Percentiles rank a stretch among this genome's conserved stretches.
Evolutionary conservation across 805 yeast species (phyloP).

Genomic region (Saturnispora diversa): DNA sequence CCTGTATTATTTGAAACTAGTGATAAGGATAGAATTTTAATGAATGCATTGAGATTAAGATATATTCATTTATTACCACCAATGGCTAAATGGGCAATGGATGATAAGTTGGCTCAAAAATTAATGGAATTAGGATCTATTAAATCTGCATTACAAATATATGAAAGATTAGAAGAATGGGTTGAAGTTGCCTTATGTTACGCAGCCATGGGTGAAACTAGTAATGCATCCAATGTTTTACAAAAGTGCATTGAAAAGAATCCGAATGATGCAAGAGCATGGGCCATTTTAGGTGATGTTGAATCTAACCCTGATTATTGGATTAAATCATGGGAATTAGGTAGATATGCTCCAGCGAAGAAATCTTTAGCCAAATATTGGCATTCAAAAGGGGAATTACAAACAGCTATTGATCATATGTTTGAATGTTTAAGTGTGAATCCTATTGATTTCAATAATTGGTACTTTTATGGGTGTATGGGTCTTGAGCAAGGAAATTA

Average conservation of each 20-base stretch:
- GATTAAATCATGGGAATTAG: conserved; percentile 82
- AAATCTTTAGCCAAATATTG: conserved; percentile 69
- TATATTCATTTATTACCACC: conserved; percentile 70
- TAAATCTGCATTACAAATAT: conserved; percentile 82
- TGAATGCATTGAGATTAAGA: conserved; percentile 47
- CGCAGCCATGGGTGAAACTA: conserved; percentile 73
- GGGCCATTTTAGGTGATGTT: conserved; percentile 80
- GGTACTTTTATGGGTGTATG: conserved; percentile 90
- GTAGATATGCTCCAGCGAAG: conserved; percentile 78
- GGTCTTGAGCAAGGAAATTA: conserved; percentile 68
- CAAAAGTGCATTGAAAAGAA: conserved; percentile 41
- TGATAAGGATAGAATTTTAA: conserved; percentile 19
- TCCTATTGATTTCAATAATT: conserved; percentile 69
- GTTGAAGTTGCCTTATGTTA: conserved; percentile 86
- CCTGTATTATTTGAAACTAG: conserved; percentile 16
- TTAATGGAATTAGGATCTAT: conserved; percentile 78
- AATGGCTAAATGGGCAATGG: conserved; percentile 80
- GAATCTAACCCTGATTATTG: conserved; percentile 68
- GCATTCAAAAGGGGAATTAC: conserved; percentile 46
- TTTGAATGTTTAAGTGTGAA: conserved; percentile 65
- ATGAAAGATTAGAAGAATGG: conserved; percentile 65
- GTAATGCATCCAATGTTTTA: conserved; percentile 55
- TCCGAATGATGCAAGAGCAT: conserved; percentile 76
- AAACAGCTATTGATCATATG: conserved; percentile 54
- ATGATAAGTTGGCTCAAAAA: conserved; percentile 74